Percentiles rank a stretch among this genome's conserved stretches.
Evolutionary conservation across 495 filamentous ascomycete species (phyloP).

Genomic region (Physcia stellaris): DNA sequence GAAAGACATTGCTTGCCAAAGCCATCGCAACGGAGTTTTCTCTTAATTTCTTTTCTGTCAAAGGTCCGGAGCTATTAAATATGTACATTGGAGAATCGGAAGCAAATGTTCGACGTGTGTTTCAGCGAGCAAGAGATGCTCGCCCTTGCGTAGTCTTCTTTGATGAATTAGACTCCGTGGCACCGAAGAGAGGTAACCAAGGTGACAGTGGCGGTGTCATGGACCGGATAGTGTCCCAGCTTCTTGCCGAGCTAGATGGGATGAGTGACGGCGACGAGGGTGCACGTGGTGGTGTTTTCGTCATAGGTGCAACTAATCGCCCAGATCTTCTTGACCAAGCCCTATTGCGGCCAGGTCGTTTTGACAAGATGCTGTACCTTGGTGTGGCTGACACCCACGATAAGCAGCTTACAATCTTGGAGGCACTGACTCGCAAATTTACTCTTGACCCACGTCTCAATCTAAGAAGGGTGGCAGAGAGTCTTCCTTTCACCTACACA

Average conservation of each 20-base stretch:
- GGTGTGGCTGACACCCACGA: constrained; percentile 94
- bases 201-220: constrained; percentile 97
- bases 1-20: constrained; percentile 93
- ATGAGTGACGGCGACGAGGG: constrained; percentile 90
- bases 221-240: constrained; percentile 94
- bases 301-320: constrained; percentile 92
- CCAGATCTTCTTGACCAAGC: constrained; percentile 90
- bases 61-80: constrained; percentile 91
- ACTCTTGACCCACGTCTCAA: constrained; percentile 64
- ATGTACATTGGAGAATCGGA: constrained; percentile 99
- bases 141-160: constrained; percentile 98
- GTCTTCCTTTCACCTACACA: constrained; percentile 88
- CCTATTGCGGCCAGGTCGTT: constrained; percentile 77
- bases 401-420: constrained; percentile 87
- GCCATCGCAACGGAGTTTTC: constrained; percentile 97
- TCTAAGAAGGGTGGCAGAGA: constrained; percentile 56
- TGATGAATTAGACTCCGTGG: constrained; percentile 93
- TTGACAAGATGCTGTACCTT: constrained; percentile 98
- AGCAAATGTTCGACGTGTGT: constrained; percentile 91
- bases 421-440: constrained; percentile 91
- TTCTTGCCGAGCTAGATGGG: constrained; percentile 88
- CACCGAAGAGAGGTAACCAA: constrained; percentile 93
- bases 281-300: constrained; percentile 76
- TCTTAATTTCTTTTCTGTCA: constrained; percentile 97
- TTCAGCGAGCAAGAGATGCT: constrained; percentile 87